Evolutionary conservation across 176 grass and related monocot genomes (phyloP).

Genomic region (Pontederia paniculata): DNA sequence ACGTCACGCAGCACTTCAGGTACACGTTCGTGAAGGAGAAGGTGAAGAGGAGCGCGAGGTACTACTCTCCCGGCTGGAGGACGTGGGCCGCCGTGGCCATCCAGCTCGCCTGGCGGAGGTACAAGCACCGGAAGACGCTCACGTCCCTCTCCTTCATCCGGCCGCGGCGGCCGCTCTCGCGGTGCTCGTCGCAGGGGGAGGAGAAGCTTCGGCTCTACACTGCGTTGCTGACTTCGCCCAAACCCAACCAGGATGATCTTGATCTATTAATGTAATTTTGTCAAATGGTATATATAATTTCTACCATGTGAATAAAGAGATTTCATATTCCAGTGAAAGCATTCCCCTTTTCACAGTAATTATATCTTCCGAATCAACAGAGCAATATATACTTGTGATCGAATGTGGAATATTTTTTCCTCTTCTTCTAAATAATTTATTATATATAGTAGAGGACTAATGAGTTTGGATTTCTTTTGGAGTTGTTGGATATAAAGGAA

Average conservation of each 20-base stretch:
- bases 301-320: no score
- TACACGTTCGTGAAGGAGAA: slow-evolving; percentile 77
- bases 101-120: slow-evolving; percentile 62
- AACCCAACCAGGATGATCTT: slow-evolving; percentile 61
- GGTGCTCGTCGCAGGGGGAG: slow-evolving; percentile 73
- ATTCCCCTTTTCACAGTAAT: no score
- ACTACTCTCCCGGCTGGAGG: slow-evolving; percentile 81
- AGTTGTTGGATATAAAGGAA: no score
- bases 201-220: slow-evolving; percentile 84
- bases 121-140: slow-evolving; percentile 69
- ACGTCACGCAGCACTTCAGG: slow-evolving; percentile 12
- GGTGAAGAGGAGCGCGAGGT: slow-evolving; percentile 60
- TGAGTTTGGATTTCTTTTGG: no score
- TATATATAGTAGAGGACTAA: no score
- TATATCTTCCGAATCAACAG: no score
- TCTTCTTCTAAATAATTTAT: no score
- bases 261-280: neutral
- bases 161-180: slow-evolving; percentile 46
- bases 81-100: slow-evolving; percentile 78
- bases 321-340: no score
- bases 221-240: slow-evolving; percentile 64
- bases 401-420: no score
- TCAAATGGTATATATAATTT: no score
- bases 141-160: slow-evolving; percentile 63
- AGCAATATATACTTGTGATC: no score